These are phyloP conservation scores for Teratosphaeria zuluensis DNA, from an alignment of 2,329 filamentous ascomycete species.

Conservation along the genomic window DNA sequence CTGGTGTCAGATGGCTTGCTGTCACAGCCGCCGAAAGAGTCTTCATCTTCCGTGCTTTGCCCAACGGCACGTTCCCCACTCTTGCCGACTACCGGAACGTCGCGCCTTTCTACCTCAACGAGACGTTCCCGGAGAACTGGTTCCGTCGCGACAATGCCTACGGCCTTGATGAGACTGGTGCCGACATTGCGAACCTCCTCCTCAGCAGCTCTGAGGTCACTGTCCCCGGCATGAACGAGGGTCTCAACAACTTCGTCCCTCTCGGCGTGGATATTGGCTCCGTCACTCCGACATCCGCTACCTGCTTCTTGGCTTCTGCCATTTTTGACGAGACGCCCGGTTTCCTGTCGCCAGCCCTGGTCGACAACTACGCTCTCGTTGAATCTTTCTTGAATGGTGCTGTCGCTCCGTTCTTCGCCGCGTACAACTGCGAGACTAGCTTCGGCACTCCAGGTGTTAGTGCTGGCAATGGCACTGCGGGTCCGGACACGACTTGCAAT, in stretches of 20 bases:
- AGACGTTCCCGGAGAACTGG: constrained; percentile 20
- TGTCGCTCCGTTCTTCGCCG: constrained; percentile 13
- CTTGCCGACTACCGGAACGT: constrained; percentile 14
- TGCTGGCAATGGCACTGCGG: constrained; percentile 4
- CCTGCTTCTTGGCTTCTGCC: constrained; percentile 17
- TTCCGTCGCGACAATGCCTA: constrained; percentile 14
- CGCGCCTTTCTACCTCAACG: constrained; percentile 22
- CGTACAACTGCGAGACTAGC: constrained; percentile 9
- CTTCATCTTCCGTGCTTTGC: constrained; percentile 20
- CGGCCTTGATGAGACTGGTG: constrained; percentile 11
- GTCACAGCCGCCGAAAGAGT: constrained; percentile 21
- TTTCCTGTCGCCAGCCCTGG: constrained; percentile 13
- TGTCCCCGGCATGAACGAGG: constrained; percentile 17
- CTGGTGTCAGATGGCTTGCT: constrained; percentile 16
- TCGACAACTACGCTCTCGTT: constrained; percentile 13
- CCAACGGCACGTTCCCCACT: constrained; percentile 15
- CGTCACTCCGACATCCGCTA: constrained; percentile 9
- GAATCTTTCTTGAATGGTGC: constrained; percentile 18
- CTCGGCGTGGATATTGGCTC: constrained; percentile 11
- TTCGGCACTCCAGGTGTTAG: constrained; percentile 9
- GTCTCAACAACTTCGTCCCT: constrained; percentile 20
- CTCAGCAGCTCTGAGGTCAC: constrained; percentile 11
- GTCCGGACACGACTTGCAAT: constrained; percentile 10
- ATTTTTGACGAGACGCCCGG: constrained; percentile 17
- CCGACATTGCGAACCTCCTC: constrained; percentile 13